phyloP scores from a whole-genome alignment of 805 yeast genomes.

The Metschnikowia matae region DNA sequence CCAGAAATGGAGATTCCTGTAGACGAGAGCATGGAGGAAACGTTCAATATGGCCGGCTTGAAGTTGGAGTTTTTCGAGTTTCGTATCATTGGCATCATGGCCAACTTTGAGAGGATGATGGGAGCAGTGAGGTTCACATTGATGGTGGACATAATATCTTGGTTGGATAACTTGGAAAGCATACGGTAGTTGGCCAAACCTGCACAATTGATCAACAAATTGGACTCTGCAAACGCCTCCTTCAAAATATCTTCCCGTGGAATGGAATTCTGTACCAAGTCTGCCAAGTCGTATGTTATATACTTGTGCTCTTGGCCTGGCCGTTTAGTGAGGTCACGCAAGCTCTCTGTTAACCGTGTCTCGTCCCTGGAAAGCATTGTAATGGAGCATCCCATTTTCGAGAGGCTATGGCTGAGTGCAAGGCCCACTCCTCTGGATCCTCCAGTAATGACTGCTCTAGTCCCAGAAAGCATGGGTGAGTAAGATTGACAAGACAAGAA shows the following conservation, averaged over 20 bases:
- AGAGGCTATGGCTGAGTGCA: constrained; percentile 48
- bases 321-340: constrained; percentile 5
- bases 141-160: constrained; percentile 44
- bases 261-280: constrained; percentile 7
- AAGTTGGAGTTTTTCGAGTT: constrained; percentile 19
- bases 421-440: constrained; percentile 68
- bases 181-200: constrained; percentile 60
- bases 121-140: constrained; percentile 59
- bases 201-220: constrained; percentile 60
- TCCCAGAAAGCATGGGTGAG: constrained; percentile 18
- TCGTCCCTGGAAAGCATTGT: constrained; percentile 50
- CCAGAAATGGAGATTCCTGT: constrained; percentile 44
- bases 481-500: not conserved
- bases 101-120: constrained; percentile 51
- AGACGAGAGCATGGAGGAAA: constrained; percentile 61
- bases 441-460: constrained; percentile 59
- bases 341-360: constrained; percentile 23
- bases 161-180: constrained; percentile 38
- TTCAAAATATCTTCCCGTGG: constrained; percentile 13
- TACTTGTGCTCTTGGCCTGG: constrained; percentile 27
- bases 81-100: constrained; percentile 49
- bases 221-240: constrained; percentile 29
- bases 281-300: constrained; percentile 30
- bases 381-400: constrained; percentile 48
- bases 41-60: constrained; percentile 47